Evolutionary conservation across 179 eudicot genomes (phyloP), one percentile per base, ranked within the genome.

Genomic region (Corrigiola litoralis): DNA sequence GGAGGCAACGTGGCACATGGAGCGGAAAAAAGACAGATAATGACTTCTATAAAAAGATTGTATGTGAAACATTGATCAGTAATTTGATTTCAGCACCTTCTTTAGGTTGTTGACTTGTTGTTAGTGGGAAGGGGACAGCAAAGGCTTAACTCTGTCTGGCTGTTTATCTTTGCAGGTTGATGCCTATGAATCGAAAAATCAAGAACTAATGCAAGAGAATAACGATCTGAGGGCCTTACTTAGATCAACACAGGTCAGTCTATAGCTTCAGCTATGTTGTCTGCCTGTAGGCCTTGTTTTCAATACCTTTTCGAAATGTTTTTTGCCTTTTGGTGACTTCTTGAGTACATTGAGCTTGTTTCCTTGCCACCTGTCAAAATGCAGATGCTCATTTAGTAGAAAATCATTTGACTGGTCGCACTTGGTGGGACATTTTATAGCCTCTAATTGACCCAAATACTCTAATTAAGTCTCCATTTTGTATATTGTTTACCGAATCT

Each of bases 1-100:
- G 97, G 66, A 81, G 99, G 66, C 99, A 95, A 68, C 97, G 99
- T 46, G 97, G 99, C 37, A 95, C 99, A 61, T 95, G 99, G 99
- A 95, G 88, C 49, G 97, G 95, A 70, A 95, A 95, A 86, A 95
- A 95, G 79, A 81, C 97, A 58, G 99, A 95, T 76, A 87, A 79
- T 70, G 99, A 95, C 73, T 91, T 91, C 75, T 85, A 95, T 56
- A 91, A 88, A 70, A 95, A 85, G 78, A 95, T 95, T 79, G 99
- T 95, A 87, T 48, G 99, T 66, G 18, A 21, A 56, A 49, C 61
- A 65, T 36, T 53, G 16, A 44, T 13, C 56, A 41, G 14, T 24
- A 16, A 44, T 33, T 10, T 11, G 41, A 36, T 32, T 31, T 48
- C 25, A 11, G 58, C 46, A 4, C 12, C 45, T 46, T 28, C 38